Percentiles rank a stretch among this genome's conserved stretches.
phyloP scores from a whole-genome alignment of 1,284 basidiomycete genomes.

The Tremellales sp. region DNA sequence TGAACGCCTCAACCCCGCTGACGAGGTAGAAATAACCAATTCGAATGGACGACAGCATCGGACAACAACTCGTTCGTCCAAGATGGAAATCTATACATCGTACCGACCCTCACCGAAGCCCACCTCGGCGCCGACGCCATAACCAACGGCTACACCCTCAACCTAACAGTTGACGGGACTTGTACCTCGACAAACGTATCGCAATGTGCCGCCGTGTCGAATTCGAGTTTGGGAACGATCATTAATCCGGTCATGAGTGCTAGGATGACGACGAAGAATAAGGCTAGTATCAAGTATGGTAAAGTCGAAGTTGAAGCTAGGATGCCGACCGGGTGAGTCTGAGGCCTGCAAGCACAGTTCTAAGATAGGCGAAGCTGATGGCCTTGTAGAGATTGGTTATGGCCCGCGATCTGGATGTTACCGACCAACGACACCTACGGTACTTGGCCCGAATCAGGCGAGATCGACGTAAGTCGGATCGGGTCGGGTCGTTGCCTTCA shows the following conservation, averaged over 20 bases:
- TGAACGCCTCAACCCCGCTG: background rate
- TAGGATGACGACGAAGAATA: conserved; percentile 64
- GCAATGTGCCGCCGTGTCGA: conserved; percentile 48
- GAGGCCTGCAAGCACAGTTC: too few species aligned
- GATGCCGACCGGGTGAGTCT: conserved; percentile 56
- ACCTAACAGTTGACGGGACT: conserved; percentile 62
- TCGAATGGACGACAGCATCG: conserved; percentile 74
- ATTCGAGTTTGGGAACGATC: conserved; percentile 45
- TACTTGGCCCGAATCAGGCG: conserved; percentile 63
- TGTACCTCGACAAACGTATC: conserved; percentile 59
- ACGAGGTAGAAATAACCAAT: conserved; percentile 65
- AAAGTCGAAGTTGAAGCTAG: conserved; percentile 72
- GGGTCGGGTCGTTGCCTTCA: background rate
- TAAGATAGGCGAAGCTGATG: background rate
- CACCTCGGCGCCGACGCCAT: conserved; percentile 59
- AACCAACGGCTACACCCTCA: conserved; percentile 66
- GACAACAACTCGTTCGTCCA: conserved; percentile 70
- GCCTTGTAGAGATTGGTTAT: conserved; percentile 61
- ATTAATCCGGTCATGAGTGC: conserved; percentile 75
- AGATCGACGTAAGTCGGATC: conserved; percentile 57
- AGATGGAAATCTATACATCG: conserved; percentile 69
- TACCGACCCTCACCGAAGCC: conserved; percentile 74
- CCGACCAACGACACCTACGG: conserved; percentile 70
- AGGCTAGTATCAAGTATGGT: conserved; percentile 67
- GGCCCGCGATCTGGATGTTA: conserved; percentile 81